A percentile compares a stretch with the other conserved stretches of the same genome.
Evolutionary conservation across 495 filamentous ascomycete species (phyloP).

Genomic region (Aspergillus cavernicola): DNA sequence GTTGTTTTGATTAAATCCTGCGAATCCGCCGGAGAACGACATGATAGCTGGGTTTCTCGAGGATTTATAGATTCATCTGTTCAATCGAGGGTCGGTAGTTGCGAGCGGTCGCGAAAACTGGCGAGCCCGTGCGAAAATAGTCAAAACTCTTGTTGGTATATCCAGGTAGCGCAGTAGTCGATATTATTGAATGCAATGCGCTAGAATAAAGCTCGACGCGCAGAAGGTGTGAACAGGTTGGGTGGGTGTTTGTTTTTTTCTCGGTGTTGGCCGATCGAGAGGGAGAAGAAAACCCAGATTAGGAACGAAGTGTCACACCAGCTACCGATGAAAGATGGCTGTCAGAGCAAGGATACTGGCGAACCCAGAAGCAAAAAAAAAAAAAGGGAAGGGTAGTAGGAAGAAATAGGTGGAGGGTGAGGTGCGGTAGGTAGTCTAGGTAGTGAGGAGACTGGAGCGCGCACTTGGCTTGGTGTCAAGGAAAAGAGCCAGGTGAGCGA

Average conservation of each 20-base stretch:
- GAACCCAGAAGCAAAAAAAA: conserved; percentile 13
- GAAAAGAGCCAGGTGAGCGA: conserved; percentile 15
- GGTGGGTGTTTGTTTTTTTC: conserved; percentile 15
- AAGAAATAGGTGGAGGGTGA: conserved; percentile 17
- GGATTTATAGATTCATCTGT: conserved; percentile 36
- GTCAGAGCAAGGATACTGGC: conserved; percentile 17
- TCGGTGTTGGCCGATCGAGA: neutral
- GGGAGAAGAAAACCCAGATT: conserved; percentile 3
- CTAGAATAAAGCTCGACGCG: conserved; percentile 15
- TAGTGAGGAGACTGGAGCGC: conserved; percentile 26
- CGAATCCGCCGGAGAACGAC: conserved; percentile 44
- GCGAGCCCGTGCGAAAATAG: conserved; percentile 5
- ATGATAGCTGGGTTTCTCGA: conserved; percentile 28
- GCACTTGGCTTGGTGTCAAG: too few relatives aligned
- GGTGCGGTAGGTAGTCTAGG: conserved; percentile 25
- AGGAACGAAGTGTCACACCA: conserved; percentile 10
- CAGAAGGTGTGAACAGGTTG: conserved; percentile 8
- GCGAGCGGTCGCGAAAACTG: neutral
- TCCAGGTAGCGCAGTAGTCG: neutral
- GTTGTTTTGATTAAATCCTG: conserved; percentile 61
- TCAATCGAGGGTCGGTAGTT: conserved; percentile 8
- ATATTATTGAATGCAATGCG: conserved; percentile 5
- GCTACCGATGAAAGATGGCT: conserved; percentile 16
- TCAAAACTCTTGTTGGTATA: neutral
- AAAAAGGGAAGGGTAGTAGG: conserved; percentile 18